Percentiles rank a stretch among this genome's conserved stretches.
phyloP scores from a whole-genome alignment of 257 asterid species.

The Nicotiana tabacum region DNA sequence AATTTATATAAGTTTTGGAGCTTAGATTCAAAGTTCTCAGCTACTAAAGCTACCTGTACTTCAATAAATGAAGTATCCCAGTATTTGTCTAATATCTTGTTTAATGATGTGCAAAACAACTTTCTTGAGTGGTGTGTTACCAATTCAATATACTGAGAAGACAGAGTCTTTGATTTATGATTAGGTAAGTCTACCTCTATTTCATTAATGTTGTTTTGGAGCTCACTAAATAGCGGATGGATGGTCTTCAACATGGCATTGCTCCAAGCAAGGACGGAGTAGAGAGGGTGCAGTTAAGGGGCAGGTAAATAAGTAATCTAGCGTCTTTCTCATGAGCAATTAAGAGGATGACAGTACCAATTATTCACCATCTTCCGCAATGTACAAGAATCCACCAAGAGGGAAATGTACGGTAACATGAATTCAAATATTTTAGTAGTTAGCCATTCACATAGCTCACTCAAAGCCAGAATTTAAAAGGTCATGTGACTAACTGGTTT shows the following conservation, averaged over 20 bases:
- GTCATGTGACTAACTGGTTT: neutral
- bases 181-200: neutral
- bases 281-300: neutral
- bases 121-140: neutral
- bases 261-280: neutral
- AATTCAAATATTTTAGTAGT: neutral
- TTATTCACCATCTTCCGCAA: constrained; percentile 2
- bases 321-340: neutral
- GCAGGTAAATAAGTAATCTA: neutral
- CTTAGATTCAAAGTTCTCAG: neutral
- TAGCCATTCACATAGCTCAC: neutral
- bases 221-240: neutral
- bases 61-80: neutral
- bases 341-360: neutral
- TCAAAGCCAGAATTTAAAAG: neutral
- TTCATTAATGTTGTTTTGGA: neutral
- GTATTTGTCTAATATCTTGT: neutral
- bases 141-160: neutral
- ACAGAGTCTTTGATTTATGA: neutral
- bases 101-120: neutral
- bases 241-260: neutral
- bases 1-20: neutral
- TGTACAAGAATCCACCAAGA: constrained; percentile 1
- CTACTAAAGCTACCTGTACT: neutral
- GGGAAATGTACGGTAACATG: neutral